These are phyloP conservation scores for Penicillium bovifimosum DNA, from an alignment of 495 filamentous ascomycete species.

Conservation along the genomic window DNA sequence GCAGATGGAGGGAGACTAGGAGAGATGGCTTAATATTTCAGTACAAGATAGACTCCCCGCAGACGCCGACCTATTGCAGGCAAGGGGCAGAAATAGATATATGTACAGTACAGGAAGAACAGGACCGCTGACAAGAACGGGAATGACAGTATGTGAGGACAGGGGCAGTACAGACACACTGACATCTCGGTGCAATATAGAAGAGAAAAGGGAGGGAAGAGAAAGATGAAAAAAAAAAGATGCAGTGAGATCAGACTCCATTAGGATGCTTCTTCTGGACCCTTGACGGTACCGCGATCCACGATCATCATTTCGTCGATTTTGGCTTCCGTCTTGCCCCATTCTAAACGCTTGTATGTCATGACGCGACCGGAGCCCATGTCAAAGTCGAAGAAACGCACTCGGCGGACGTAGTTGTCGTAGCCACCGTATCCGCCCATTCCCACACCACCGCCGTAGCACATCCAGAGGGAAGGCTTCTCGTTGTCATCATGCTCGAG, in stretches of 20 bases:
- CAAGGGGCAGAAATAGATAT: conserved; percentile 16
- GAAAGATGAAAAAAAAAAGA: conserved; percentile 6
- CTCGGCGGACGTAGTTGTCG: conserved; percentile 71
- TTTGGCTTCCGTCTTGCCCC: conserved; percentile 62
- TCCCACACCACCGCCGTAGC: conserved; percentile 82
- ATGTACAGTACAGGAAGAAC: conserved; percentile 23
- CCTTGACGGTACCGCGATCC: conserved; percentile 62
- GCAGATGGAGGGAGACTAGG: conserved; percentile 11
- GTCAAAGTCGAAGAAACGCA: conserved; percentile 89
- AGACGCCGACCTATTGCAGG: conserved; percentile 25
- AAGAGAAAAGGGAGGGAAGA: conserved; percentile 9
- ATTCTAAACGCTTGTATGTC: conserved; percentile 91
- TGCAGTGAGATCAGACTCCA: background rate
- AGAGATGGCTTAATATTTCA: conserved; percentile 20
- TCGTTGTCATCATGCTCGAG: conserved; percentile 44
- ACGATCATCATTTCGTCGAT: conserved; percentile 87
- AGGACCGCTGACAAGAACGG: conserved; percentile 2
- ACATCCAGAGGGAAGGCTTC: conserved; percentile 90
- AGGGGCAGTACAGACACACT: conserved; percentile 7
- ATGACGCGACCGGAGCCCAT: conserved; percentile 77
- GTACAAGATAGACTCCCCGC: conserved; percentile 16
- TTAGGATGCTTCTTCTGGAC: conserved; percentile 18
- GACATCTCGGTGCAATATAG: conserved; percentile 4
- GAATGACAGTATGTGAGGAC: conserved; percentile 16
- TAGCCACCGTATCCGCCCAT: conserved; percentile 96